Percentiles rank a stretch among this genome's conserved stretches.
Evolutionary conservation across 352 stramenopile genomes (phyloP).

Genomic region (Phytophthora citricola): DNA sequence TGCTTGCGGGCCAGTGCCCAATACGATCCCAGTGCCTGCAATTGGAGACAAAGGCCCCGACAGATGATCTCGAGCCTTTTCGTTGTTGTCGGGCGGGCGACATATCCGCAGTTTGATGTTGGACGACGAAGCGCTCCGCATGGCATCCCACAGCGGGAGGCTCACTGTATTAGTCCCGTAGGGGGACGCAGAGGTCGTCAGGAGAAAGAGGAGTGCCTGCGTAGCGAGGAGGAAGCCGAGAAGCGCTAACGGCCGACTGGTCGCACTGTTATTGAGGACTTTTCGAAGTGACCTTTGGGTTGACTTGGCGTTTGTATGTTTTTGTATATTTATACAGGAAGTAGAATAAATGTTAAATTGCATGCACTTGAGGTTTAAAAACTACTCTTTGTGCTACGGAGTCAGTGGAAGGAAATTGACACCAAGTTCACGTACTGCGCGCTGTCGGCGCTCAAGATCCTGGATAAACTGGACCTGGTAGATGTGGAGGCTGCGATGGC

Average conservation of each 20-base stretch:
- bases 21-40: conserved; percentile 15
- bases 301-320: not conserved
- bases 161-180: not conserved
- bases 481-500: conserved; percentile 90
- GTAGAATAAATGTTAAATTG: no score
- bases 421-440: conserved; percentile 99
- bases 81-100: conserved; percentile 21
- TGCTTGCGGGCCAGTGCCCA: conserved; percentile 21
- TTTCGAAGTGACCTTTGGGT: not conserved
- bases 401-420: conserved; percentile 97
- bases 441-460: conserved; percentile 94
- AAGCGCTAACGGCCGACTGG: not conserved
- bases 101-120: conserved; percentile 26
- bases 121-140: conserved; percentile 15
- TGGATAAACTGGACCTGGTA: conserved; percentile 88
- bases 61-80: conserved; percentile 9
- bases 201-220: not conserved
- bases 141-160: not conserved
- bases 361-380: no score
- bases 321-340: no score
- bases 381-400: no score
- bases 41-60: conserved; percentile 3
- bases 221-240: not conserved
- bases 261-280: not conserved
- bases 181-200: no score